Evolutionary conservation across 257 asterid species (phyloP).

Genomic region (Petunia axillaris): DNA sequence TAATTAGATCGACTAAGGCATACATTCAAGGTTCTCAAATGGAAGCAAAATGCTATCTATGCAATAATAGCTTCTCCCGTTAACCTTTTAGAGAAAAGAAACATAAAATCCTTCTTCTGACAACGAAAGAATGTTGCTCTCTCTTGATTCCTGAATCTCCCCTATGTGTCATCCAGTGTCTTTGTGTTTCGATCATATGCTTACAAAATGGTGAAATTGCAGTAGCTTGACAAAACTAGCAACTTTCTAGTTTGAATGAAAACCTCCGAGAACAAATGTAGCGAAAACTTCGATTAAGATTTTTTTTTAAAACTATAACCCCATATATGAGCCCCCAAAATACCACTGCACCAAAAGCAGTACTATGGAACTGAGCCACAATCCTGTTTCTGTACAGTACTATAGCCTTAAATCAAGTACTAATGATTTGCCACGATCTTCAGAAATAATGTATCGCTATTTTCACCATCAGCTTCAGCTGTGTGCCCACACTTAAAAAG

Average conservation of each 20-base stretch:
- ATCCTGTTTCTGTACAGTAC: too few relatives aligned
- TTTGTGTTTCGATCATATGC: not conserved
- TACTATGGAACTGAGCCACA: too few relatives aligned
- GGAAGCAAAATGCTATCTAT: not conserved
- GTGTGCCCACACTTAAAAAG: too few relatives aligned
- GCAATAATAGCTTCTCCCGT: not conserved
- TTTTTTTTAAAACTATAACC: not conserved
- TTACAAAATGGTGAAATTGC: not conserved
- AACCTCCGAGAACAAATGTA: constrained; percentile 3
- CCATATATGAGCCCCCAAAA: not conserved
- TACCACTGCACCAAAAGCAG: not conserved
- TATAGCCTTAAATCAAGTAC: too few relatives aligned
- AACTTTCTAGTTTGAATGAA: not conserved
- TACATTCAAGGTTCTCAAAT: not conserved
- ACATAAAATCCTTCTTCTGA: not conserved
- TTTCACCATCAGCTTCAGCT: too few relatives aligned
- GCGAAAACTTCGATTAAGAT: not conserved
- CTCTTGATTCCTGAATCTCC: not conserved
- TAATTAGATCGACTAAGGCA: not conserved
- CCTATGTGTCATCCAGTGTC: not conserved
- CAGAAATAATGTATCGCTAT: too few relatives aligned
- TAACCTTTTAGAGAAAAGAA: not conserved
- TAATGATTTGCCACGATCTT: too few relatives aligned
- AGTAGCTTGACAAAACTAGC: constrained; percentile 8
- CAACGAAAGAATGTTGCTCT: not conserved